These are phyloP conservation scores for Aureoboletus auriporus DNA, from an alignment of 768 basidiomycete genomes.

Conservation along the genomic window DNA sequence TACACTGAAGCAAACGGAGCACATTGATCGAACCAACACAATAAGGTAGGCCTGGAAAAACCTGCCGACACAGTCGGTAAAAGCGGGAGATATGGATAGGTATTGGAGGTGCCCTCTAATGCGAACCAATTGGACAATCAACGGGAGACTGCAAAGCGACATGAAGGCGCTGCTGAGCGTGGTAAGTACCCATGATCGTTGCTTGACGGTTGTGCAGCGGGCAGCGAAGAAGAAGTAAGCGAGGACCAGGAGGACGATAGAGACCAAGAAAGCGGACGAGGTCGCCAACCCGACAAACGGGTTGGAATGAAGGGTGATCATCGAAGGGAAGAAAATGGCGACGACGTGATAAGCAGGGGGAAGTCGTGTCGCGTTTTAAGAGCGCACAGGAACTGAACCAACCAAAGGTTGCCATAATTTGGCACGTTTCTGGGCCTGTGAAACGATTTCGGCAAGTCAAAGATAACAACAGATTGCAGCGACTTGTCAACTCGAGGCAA, in stretches of 20 bases:
- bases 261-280: constrained; percentile 21
- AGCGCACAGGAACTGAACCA: constrained; percentile 15
- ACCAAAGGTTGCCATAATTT: constrained; percentile 5
- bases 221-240: constrained; percentile 31
- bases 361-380: constrained; percentile 20
- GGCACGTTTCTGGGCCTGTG: constrained; percentile 25
- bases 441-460: constrained; percentile 14
- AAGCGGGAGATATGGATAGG: constrained; percentile 17
- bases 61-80: constrained; percentile 26
- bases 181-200: constrained; percentile 48
- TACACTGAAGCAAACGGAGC: constrained; percentile 6
- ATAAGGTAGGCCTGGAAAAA: constrained; percentile 48
- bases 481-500: constrained; percentile 1
- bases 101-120: constrained; percentile 25
- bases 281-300: constrained; percentile 15
- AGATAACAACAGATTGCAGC: constrained; percentile 16
- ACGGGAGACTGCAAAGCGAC: constrained; percentile 40
- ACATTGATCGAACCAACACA: constrained; percentile 22
- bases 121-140: constrained; percentile 27
- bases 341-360: constrained; percentile 18
- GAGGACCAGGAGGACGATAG: constrained; percentile 12
- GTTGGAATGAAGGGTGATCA: constrained; percentile 16
- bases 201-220: constrained; percentile 33
- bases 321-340: constrained; percentile 15
- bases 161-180: constrained; percentile 37